Evolutionary conservation across 1,284 basidiomycete genomes (phyloP).

Genomic region (Amylostereum areolatum): DNA sequence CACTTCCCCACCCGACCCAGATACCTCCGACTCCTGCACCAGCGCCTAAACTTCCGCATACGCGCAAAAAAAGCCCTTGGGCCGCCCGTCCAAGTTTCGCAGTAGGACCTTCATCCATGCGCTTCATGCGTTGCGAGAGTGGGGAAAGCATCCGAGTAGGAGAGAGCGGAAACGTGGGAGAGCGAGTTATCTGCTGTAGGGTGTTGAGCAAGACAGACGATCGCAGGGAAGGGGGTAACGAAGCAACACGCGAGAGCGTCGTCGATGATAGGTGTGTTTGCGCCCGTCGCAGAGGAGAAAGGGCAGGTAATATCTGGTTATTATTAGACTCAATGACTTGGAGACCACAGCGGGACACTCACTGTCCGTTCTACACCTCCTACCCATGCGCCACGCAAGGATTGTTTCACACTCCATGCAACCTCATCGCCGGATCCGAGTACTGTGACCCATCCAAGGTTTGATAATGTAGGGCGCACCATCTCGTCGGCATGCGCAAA

Average conservation of each 20-base stretch:
- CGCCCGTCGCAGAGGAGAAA: conserved; percentile 6
- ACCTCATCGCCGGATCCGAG: conserved; percentile 71
- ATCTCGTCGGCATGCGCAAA: conserved; percentile 59
- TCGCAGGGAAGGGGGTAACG: conserved; percentile 43
- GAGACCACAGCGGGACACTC: conserved; percentile 13
- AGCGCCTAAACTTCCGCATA: conserved; percentile 37
- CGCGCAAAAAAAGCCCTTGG: conserved; percentile 54
- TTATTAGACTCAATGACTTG: not conserved
- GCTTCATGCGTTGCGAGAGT: conserved; percentile 47
- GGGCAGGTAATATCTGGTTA: conserved; percentile 7
- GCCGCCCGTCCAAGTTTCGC: conserved; percentile 60
- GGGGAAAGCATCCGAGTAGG: conserved; percentile 49
- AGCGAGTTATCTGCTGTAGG: conserved; percentile 49
- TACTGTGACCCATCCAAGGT: conserved; percentile 17
- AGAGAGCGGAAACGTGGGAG: conserved; percentile 44
- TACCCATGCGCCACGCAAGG: conserved; percentile 57
- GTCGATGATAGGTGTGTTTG: conserved; percentile 1
- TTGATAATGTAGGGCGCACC: conserved; percentile 20
- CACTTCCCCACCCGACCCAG: conserved; percentile 39
- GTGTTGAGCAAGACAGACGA: conserved; percentile 68
- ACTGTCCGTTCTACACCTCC: conserved; percentile 63
- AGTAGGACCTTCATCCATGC: conserved; percentile 56
- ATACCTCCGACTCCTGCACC: conserved; percentile 6
- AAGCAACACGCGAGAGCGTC: conserved; percentile 34
- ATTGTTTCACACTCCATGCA: conserved; percentile 44